Evolutionary conservation across 1,284 basidiomycete species (phyloP).

Genomic region (Vanrija humicola): DNA sequence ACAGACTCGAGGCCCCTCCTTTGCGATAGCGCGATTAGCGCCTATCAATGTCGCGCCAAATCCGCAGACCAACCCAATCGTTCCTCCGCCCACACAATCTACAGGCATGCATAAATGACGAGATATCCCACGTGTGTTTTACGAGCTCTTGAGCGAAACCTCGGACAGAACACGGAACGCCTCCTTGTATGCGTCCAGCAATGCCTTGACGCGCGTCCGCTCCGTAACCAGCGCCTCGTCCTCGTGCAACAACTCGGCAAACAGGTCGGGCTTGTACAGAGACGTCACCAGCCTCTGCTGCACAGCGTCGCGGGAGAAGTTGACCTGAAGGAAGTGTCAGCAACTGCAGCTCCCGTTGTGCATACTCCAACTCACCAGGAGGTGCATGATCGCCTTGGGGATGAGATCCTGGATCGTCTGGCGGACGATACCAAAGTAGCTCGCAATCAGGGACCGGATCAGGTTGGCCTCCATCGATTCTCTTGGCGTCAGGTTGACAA

Average conservation of each 20-base stretch:
- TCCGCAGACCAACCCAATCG: too few species aligned
- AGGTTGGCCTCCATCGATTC: slow-evolving; percentile 96
- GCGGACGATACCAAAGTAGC: slow-evolving; percentile 93
- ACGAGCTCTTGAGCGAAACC: slow-evolving; percentile 45
- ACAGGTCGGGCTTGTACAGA: slow-evolving; percentile 91
- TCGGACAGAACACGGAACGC: slow-evolving; percentile 68
- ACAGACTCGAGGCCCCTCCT: too few species aligned
- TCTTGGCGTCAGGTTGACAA: slow-evolving; percentile 60
- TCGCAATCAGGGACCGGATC: slow-evolving; percentile 88
- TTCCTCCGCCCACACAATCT: too few species aligned
- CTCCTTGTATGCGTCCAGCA: slow-evolving; percentile 95
- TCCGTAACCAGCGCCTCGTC: slow-evolving; percentile 93
- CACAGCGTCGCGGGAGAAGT: slow-evolving; percentile 90
- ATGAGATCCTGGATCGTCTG: slow-evolving; percentile 96
- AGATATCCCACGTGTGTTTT: slow-evolving; percentile 8
- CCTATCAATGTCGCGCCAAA: too few species aligned
- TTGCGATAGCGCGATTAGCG: too few species aligned
- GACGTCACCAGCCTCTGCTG: slow-evolving; percentile 91
- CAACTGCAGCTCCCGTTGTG: background rate
- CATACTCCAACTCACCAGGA: slow-evolving; percentile 33
- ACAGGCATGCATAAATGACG: background rate
- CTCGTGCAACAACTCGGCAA: slow-evolving; percentile 86
- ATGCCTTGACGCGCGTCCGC: slow-evolving; percentile 84
- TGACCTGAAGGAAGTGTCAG: slow-evolving; percentile 61
- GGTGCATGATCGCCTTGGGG: slow-evolving; percentile 93